Percentiles rank a stretch among this genome's conserved stretches.
phyloP scores from a whole-genome alignment of 169 alveolate genomes.

The Cryptosporidium sp. region DNA sequence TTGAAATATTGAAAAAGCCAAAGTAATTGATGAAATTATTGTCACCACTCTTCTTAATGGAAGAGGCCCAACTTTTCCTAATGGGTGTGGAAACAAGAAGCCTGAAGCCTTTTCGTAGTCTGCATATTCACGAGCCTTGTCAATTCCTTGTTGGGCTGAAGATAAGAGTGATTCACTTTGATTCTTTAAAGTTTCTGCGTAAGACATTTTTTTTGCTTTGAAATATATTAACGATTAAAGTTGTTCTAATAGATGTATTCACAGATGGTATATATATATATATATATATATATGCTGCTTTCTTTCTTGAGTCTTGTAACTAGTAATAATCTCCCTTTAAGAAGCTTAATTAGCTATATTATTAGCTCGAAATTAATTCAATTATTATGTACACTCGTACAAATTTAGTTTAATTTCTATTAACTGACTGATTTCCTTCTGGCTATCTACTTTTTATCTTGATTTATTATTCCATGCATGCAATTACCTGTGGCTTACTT shows the following conservation, averaged over 20 bases:
- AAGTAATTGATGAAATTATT: constrained; percentile 42
- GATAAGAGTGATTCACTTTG: constrained; percentile 66
- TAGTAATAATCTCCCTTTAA: constrained; percentile 9
- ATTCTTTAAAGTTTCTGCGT: constrained; percentile 69
- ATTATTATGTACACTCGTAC: constrained; percentile 21
- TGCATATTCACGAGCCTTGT: constrained; percentile 73
- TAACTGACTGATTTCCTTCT: not conserved
- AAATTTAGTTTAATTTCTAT: not conserved
- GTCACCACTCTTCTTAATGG: constrained; percentile 70
- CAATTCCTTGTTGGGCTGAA: constrained; percentile 73
- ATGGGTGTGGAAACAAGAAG: constrained; percentile 64
- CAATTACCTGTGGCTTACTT: constrained; percentile 2
- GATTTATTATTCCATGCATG: not conserved
- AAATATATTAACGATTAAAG: not conserved
- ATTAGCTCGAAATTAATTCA: constrained; percentile 24
- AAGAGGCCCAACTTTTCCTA: constrained; percentile 76
- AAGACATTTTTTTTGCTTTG: constrained; percentile 33
- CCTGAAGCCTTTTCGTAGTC: constrained; percentile 74
- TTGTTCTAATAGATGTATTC: not conserved
- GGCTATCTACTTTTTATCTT: not conserved
- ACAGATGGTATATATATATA: not conserved
- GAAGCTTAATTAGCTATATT: constrained; percentile 2
- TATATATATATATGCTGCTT: not conserved
- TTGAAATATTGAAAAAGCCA: constrained; percentile 60
- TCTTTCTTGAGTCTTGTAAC: not conserved